These are phyloP conservation scores for Leccinum fallax DNA, from an alignment of 1,284 basidiomycete species.

Conservation along the genomic window DNA sequence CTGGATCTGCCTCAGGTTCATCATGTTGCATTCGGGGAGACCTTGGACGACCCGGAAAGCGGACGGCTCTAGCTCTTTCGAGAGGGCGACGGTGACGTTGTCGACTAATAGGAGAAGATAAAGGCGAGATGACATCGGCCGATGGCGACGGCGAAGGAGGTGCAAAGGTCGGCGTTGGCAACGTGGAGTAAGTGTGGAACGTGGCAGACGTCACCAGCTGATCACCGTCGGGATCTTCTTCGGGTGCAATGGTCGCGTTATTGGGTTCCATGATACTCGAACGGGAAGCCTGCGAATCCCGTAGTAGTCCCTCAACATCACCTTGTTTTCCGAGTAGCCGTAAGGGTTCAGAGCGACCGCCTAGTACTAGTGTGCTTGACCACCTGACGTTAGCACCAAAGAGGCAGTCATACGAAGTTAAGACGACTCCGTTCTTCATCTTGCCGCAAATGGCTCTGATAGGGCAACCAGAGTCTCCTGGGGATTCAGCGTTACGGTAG, in stretches of 20 bases:
- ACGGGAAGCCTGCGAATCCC: slow-evolving; percentile 22
- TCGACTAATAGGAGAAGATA: slow-evolving; percentile 21
- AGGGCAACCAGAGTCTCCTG: neutral
- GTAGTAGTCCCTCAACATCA: neutral
- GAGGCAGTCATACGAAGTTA: neutral
- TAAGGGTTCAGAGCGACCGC: neutral
- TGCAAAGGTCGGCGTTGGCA: slow-evolving; percentile 33
- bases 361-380: neutral
- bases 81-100: slow-evolving; percentile 34
- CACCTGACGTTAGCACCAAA: neutral
- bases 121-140: slow-evolving; percentile 26
- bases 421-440: neutral
- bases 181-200: slow-evolving; percentile 30
- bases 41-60: slow-evolving; percentile 26
- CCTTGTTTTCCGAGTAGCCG: slow-evolving; percentile 1
- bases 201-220: slow-evolving; percentile 18
- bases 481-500: slow-evolving; percentile 1
- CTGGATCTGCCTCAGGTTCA: slow-evolving; percentile 19
- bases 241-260: slow-evolving; percentile 1
- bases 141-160: slow-evolving; percentile 35
- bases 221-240: slow-evolving; percentile 23
- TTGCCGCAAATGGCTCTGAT: neutral
- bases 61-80: slow-evolving; percentile 34
- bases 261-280: slow-evolving; percentile 7
- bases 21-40: slow-evolving; percentile 26